A percentile compares a stretch with the other conserved stretches of the same genome.
Evolutionary conservation across 2,329 filamentous ascomycete genomes (phyloP).

Genomic region (Aspergillus alliaceus): DNA sequence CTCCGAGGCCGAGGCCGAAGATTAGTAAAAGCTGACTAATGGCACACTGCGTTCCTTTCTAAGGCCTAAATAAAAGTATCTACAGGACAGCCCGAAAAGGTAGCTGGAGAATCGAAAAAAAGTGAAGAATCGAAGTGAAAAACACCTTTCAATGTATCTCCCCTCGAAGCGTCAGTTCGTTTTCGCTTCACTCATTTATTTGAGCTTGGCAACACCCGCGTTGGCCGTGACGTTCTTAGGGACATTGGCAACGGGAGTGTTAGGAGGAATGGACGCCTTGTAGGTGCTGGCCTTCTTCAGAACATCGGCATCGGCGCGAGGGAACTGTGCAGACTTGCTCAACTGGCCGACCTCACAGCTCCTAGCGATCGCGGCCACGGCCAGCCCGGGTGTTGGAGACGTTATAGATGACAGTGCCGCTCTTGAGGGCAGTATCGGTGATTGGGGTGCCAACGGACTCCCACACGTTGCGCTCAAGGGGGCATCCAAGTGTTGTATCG

Average conservation of each 20-base stretch:
- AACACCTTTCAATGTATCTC: neutral
- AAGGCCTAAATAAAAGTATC: no score
- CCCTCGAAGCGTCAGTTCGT: no score
- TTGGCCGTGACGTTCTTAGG: slow-evolving; percentile 14
- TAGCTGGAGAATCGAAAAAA: neutral
- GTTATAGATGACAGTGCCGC: slow-evolving; percentile 13
- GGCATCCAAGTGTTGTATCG: slow-evolving; percentile 48
- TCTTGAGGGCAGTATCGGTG: slow-evolving; percentile 7
- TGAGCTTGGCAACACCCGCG: slow-evolving; percentile 17
- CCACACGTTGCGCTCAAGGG: slow-evolving; percentile 60
- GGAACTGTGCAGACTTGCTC: slow-evolving; percentile 7
- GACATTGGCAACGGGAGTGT: slow-evolving; percentile 11
- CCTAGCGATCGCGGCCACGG: slow-evolving; percentile 12
- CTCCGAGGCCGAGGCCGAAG: neutral
- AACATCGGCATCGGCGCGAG: slow-evolving; percentile 6
- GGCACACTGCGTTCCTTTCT: no score
- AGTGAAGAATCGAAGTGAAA: neutral
- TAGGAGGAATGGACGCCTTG: slow-evolving; percentile 4
- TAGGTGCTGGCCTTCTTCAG: slow-evolving; percentile 5
- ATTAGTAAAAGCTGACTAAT: neutral
- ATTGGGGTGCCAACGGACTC: slow-evolving; percentile 50
- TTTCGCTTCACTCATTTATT: neutral
- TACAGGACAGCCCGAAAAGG: no score
- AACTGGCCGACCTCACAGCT: slow-evolving; percentile 15
- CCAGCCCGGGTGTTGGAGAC: slow-evolving; percentile 6